Conservation (phyloP, 495 filamentous ascomycete genomes). For the Aspergillus sclerotiicarbonarius region DNA sequence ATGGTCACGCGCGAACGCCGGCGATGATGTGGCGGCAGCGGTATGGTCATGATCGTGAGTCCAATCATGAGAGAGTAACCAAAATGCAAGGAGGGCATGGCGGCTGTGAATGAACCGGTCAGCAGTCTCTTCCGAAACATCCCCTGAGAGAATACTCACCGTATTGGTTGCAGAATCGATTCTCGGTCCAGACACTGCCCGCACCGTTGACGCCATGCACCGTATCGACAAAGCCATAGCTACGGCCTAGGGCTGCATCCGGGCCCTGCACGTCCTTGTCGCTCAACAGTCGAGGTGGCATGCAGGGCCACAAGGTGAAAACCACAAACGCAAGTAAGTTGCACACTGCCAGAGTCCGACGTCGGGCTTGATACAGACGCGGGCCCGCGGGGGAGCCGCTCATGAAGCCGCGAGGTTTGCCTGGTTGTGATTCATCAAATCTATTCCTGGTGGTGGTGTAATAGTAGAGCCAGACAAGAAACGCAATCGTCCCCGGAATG, state of each 20-base stretch:
- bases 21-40: slow-evolving; percentile 39
- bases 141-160: slow-evolving; percentile 31
- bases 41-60: slow-evolving; percentile 59
- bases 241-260: slow-evolving; percentile 47
- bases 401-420: slow-evolving; percentile 32
- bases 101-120: slow-evolving; percentile 44
- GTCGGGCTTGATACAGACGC: slow-evolving; percentile 55
- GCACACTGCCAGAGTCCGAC: slow-evolving; percentile 70
- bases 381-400: slow-evolving; percentile 47
- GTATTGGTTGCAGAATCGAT: slow-evolving; percentile 66
- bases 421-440: slow-evolving; percentile 34
- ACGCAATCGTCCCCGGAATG: slow-evolving; percentile 74
- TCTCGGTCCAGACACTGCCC: slow-evolving; percentile 69
- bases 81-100: slow-evolving; percentile 80
- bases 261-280: slow-evolving; percentile 44
- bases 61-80: slow-evolving; percentile 77
- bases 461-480: slow-evolving; percentile 66
- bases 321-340: slow-evolving; percentile 76
- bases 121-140: background rate
- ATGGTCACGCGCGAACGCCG: slow-evolving; percentile 23
- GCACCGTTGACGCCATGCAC: slow-evolving; percentile 65
- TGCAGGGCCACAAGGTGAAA: slow-evolving; percentile 76
- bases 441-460: slow-evolving; percentile 56
- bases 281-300: slow-evolving; percentile 71
- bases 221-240: slow-evolving; percentile 72